phyloP scores from a whole-genome alignment of 139 green algal species.

The Volvox reticuliferus region DNA sequence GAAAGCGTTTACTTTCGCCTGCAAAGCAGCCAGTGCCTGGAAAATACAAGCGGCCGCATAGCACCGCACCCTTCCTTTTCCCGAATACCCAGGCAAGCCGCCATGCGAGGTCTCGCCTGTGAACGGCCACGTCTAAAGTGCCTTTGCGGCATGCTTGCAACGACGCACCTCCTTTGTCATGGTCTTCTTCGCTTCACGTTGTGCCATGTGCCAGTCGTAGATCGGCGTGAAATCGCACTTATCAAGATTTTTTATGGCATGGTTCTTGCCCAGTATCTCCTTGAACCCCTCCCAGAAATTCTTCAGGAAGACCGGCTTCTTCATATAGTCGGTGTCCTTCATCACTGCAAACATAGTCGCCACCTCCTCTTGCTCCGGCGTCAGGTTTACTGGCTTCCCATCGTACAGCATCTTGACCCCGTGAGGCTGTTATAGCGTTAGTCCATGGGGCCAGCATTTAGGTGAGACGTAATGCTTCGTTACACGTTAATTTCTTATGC shows the following conservation, averaged over 20 bases:
- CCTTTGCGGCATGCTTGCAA: too few relatives aligned
- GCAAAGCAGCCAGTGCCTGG: too few relatives aligned
- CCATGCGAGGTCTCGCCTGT: too few relatives aligned
- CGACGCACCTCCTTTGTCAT: constrained; percentile 89
- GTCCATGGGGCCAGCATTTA: neutral
- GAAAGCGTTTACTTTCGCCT: too few relatives aligned
- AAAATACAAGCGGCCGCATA: too few relatives aligned
- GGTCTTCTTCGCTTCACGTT: constrained; percentile 94
- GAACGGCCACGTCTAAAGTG: too few relatives aligned
- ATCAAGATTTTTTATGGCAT: constrained; percentile 90
- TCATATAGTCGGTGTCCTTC: constrained; percentile 97
- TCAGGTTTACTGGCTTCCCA: constrained; percentile 91
- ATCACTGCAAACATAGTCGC: constrained; percentile 97
- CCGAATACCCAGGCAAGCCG: too few relatives aligned
- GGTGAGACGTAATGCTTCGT: too few relatives aligned
- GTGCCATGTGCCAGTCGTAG: constrained; percentile 86
- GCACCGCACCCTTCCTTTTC: too few relatives aligned
- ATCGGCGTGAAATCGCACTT: constrained; percentile 98
- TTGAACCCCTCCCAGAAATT: constrained; percentile 99
- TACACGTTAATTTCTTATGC: too few relatives aligned
- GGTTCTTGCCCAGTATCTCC: constrained; percentile 87
- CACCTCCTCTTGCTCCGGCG: constrained; percentile 88
- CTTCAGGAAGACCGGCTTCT: constrained; percentile 80
- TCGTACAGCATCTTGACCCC: constrained; percentile 98
- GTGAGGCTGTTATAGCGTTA: constrained; percentile 70